These are phyloP conservation scores for Calonectria pseudoturangicola DNA, from an alignment of 2,329 filamentous ascomycete species.

Conservation along the genomic window DNA sequence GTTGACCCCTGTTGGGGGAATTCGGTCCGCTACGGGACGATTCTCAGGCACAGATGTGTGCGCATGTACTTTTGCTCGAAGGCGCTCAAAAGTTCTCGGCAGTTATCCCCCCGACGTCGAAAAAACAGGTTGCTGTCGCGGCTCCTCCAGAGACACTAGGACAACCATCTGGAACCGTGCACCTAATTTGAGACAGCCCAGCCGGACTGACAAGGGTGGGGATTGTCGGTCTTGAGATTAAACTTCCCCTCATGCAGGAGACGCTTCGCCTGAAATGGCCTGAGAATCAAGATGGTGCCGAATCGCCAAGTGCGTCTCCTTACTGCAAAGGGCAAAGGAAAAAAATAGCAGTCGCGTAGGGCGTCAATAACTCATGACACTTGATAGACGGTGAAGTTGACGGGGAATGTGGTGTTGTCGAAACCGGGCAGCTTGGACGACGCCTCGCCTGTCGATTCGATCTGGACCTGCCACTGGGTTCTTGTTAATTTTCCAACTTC, in stretches of 20 bases:
- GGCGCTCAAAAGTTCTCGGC: conserved; percentile 5
- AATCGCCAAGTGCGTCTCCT: conserved; percentile 27
- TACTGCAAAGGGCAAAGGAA: conserved; percentile 24
- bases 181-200: conserved; percentile 44
- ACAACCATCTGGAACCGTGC: conserved; percentile 38
- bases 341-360: conserved; percentile 6
- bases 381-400: conserved; percentile 61
- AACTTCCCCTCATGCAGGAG: conserved; percentile 44
- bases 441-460: conserved; percentile 58
- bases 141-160: conserved; percentile 47
- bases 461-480: conserved; percentile 69
- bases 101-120: conserved; percentile 5
- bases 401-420: conserved; percentile 53
- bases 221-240: conserved; percentile 41
- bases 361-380: conserved; percentile 51
- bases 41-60: conserved; percentile 1
- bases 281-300: conserved; percentile 37
- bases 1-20: conserved; percentile 21
- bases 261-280: conserved; percentile 34
- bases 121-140: conserved; percentile 32
- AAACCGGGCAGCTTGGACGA: conserved; percentile 52
- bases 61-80: not conserved
- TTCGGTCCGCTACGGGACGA: conserved; percentile 29
- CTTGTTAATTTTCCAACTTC: conserved; percentile 69
- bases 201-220: conserved; percentile 40